A percentile compares a stretch with the other conserved stretches of the same genome.
Conservation (phyloP, 2,329 filamentous ascomycete genomes). For the Cladophialophora psammophila region DNA sequence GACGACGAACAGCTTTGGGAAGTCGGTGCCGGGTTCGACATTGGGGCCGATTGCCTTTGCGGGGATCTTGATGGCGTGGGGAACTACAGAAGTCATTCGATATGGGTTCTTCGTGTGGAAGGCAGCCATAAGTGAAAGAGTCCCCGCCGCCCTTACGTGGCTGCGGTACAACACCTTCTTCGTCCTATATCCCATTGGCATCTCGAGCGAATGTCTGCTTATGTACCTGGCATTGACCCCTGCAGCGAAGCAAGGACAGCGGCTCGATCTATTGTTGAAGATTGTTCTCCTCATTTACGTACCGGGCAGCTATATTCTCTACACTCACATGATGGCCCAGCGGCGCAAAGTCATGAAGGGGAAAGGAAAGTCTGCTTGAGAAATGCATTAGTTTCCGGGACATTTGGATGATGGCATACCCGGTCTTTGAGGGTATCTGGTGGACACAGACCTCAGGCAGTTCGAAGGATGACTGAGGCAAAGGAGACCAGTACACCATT, state of each 20-base stretch:
- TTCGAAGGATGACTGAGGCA: neutral
- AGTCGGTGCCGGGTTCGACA: conserved; percentile 29
- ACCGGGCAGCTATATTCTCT: conserved; percentile 83
- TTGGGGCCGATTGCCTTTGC: conserved; percentile 47
- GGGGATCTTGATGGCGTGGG: conserved; percentile 78
- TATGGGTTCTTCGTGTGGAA: conserved; percentile 89
- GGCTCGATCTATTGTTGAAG: conserved; percentile 67
- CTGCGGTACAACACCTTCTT: conserved; percentile 88
- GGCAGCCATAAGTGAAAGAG: conserved; percentile 60
- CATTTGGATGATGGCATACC: neutral
- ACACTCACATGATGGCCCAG: conserved; percentile 95
- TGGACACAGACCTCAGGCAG: neutral
- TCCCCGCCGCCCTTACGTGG: conserved; percentile 75
- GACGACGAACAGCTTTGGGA: conserved; percentile 60
- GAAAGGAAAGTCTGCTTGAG: conserved; percentile 56
- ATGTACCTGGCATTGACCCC: conserved; percentile 73
- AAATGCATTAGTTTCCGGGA: neutral
- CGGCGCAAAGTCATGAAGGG: conserved; percentile 77
- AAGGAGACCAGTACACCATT: neutral
- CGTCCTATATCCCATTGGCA: conserved; percentile 89
- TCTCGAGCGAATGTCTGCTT: conserved; percentile 83
- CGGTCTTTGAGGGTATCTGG: neutral
- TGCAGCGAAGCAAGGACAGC: conserved; percentile 61
- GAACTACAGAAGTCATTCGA: conserved; percentile 86
- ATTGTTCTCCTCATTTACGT: conserved; percentile 76